Percentiles rank a stretch among this genome's conserved stretches.
Conservation (phyloP, 257 asterid species). For the Solanum piurae region DNA sequence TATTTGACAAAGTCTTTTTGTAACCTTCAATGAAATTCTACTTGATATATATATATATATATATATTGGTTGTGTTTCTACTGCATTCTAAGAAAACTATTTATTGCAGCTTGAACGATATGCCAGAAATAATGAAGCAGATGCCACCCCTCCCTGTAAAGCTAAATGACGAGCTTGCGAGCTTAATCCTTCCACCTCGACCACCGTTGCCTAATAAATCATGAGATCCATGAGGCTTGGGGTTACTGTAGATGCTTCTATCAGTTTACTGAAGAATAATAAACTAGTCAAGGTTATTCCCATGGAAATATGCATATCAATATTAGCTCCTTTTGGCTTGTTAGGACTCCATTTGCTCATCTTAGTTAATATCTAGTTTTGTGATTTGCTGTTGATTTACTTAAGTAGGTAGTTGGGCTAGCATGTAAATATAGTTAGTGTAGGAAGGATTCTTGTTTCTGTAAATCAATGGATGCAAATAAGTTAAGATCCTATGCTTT, state of each 20-base stretch:
- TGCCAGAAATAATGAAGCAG: constrained; percentile 74
- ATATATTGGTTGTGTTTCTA: not conserved
- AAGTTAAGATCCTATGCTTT: not conserved
- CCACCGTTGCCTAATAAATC: constrained; percentile 30
- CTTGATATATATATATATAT: not conserved
- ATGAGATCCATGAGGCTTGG: constrained; percentile 13
- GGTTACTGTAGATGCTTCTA: constrained; percentile 5
- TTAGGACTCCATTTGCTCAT: not conserved
- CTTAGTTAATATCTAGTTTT: not conserved
- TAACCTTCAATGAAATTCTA: not conserved
- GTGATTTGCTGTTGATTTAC: not conserved
- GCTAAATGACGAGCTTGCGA: constrained; percentile 74
- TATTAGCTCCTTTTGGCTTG: not conserved
- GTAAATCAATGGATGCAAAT: constrained; percentile 1
- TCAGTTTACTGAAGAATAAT: constrained; percentile 14
- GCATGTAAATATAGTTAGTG: constrained; percentile 1
- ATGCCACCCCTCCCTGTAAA: constrained; percentile 89
- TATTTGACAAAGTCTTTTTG: not conserved
- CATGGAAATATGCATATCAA: constrained; percentile 10
- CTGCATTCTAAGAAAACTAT: constrained; percentile 10
- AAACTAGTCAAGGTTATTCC: constrained; percentile 7
- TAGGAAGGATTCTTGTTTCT: not conserved
- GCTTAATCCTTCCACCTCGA: constrained; percentile 41
- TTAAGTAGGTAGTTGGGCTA: not conserved
- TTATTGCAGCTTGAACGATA: constrained; percentile 45